Base-by-base conservation (phyloP, 1,284 basidiomycete species). In the Hypsizygus ulmarius region DNA sequence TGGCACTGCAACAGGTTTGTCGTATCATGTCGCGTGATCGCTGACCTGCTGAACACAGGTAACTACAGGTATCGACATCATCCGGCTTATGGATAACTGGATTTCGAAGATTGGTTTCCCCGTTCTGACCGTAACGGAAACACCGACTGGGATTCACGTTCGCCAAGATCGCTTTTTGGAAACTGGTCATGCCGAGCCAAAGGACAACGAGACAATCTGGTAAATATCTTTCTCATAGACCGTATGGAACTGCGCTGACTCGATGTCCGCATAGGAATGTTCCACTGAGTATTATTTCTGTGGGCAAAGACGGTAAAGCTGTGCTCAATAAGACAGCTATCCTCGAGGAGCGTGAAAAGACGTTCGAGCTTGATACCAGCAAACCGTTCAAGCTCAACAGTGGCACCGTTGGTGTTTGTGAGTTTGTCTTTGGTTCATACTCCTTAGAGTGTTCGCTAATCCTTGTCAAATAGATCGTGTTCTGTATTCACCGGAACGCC, bases 121-220 rank as follows among this genome's bases (percentile, higher is more conserved):
- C 3, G 84, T 98, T 19, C 67, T 99, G 43, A 90, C 84, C 12
- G 92, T 98, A 37, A 87, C 82, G 0, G 94, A 97, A 68, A 78
- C 73, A 6, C 67, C 73, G 1, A 79, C 79, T 39, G 84, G 85
- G 12, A 84, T 95, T 56, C 73, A 72, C 49, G 74, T 95, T 41
- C 84, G 86, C 35, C 96, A 99, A 70, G 93, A 97, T 67, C 83
- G 96, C 19, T 98, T 97, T 79, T 73, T 98, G 41, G 88, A 91
- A 60, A 91, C 86, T 2, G 94, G 93, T 3, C 81, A 79, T 54
- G 83, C 83, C 11, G 78, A 81, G 51, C 77, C 82, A 0, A 82
- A 93, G 62, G 90, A 98, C 57, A 95, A 98, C 63, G 77, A 93
- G 69, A 97, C 93, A 2, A 75, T 93, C 53, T 98, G 96, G 95